Conservation (phyloP, 2,329 filamentous ascomycete genomes). For the Seiridium cupressi region DNA sequence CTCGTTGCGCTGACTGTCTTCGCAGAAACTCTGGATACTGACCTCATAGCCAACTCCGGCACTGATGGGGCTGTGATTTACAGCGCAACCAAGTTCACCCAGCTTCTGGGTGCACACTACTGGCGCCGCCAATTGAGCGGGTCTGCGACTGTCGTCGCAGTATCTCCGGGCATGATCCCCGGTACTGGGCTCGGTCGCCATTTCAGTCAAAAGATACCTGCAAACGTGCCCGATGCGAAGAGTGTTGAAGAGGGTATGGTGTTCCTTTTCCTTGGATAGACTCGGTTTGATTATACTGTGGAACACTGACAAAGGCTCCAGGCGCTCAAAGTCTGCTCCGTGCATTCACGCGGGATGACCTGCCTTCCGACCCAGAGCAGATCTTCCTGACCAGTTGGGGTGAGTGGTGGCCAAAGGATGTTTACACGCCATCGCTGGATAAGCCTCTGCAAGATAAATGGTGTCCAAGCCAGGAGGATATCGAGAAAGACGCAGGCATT, state of each 20-base stretch:
- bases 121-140: conserved; percentile 51
- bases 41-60: conserved; percentile 34
- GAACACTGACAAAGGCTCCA: conserved; percentile 14
- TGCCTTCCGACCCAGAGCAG: conserved; percentile 48
- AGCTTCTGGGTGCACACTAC: conserved; percentile 52
- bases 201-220: conserved; percentile 22
- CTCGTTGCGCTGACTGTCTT: not conserved
- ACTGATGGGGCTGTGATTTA: conserved; percentile 32
- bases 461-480: conserved; percentile 43
- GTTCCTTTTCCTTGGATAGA: not conserved
- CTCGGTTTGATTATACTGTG: not conserved
- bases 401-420: conserved; percentile 51
- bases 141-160: conserved; percentile 45
- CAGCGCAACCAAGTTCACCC: conserved; percentile 45
- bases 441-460: conserved; percentile 50
- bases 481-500: conserved; percentile 41
- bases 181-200: conserved; percentile 39
- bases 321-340: conserved; percentile 43
- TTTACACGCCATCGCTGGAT: conserved; percentile 39
- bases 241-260: conserved; percentile 41
- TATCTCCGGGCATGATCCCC: conserved; percentile 52
- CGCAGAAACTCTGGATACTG: conserved; percentile 15
- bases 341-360: conserved; percentile 42
- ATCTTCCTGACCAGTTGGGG: conserved; percentile 57
- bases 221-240: conserved; percentile 45